These are phyloP conservation scores for Skeletonema menzelii DNA, from an alignment of 108 stramenopile species.

Conservation along the genomic window DNA sequence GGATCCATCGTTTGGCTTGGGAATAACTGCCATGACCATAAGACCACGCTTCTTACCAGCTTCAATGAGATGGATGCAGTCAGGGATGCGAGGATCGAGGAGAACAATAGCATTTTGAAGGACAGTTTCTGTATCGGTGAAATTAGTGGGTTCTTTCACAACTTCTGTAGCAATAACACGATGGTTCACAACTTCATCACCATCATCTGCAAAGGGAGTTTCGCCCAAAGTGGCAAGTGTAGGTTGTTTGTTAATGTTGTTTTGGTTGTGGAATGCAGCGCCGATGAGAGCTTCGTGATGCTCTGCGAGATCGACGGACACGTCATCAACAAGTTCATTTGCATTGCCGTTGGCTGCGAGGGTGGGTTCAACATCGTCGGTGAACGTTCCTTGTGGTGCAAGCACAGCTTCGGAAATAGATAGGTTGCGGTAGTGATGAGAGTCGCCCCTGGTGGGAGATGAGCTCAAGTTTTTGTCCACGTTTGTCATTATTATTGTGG, in stretches of 20 bases:
- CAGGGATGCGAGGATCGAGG: slow-evolving; percentile 54
- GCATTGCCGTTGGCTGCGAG: not conserved
- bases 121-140: slow-evolving; percentile 32
- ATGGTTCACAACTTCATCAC: slow-evolving; percentile 45
- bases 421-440: slow-evolving; percentile 1
- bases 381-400: not conserved
- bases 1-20: slow-evolving; percentile 50
- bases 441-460: not conserved
- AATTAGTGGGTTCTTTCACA: slow-evolving; percentile 42
- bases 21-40: slow-evolving; percentile 57
- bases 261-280: slow-evolving; percentile 46
- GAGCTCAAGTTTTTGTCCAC: not conserved
- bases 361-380: not conserved
- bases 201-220: slow-evolving; percentile 45
- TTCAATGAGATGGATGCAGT: slow-evolving; percentile 52
- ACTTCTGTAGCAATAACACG: slow-evolving; percentile 58
- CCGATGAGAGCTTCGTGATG: slow-evolving; percentile 55
- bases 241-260: slow-evolving; percentile 36
- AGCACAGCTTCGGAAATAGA: slow-evolving; percentile 38
- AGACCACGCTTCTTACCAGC: slow-evolving; percentile 51
- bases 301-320: slow-evolving; percentile 18
- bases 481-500: not conserved
- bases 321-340: not conserved
- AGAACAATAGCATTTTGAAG: slow-evolving; percentile 56
- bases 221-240: slow-evolving; percentile 52